Percentiles rank a stretch among this genome's conserved stretches.
Evolutionary conservation across 2,329 filamentous ascomycete genomes (phyloP).

Genomic region (Colletotrichum eremochloae): DNA sequence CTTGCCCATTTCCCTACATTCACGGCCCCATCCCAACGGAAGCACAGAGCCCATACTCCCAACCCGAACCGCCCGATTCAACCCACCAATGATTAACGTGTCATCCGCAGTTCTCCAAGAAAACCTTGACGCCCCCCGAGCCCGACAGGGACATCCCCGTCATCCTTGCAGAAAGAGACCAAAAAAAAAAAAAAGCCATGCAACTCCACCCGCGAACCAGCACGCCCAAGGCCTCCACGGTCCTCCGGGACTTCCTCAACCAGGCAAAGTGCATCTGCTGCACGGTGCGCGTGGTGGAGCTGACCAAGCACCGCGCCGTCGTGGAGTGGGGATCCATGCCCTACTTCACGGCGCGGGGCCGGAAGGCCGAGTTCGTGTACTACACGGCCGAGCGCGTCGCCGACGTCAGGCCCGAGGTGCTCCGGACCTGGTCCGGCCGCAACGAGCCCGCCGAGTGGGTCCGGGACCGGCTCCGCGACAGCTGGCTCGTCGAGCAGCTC

Average conservation of each 20-base stretch:
- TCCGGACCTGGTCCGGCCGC: slow-evolving; percentile 15
- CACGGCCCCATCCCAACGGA: background rate
- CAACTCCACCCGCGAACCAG: slow-evolving; percentile 41
- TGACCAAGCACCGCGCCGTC: slow-evolving; percentile 39
- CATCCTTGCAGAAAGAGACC: background rate
- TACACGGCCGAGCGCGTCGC: slow-evolving; percentile 37
- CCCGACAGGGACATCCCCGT: background rate
- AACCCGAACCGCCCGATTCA: no score
- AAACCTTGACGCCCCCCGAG: background rate
- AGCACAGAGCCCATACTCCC: background rate
- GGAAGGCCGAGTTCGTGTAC: slow-evolving; percentile 40
- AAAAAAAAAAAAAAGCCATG: slow-evolving; percentile 3
- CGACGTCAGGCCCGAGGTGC: slow-evolving; percentile 40
- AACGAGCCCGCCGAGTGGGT: slow-evolving; percentile 33
- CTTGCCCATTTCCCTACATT: slow-evolving; percentile 7
- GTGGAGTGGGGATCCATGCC: slow-evolving; percentile 42
- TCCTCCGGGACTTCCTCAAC: slow-evolving; percentile 39
- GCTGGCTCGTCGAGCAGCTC: slow-evolving; percentile 44
- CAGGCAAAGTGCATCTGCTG: slow-evolving; percentile 40
- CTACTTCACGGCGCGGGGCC: slow-evolving; percentile 42
- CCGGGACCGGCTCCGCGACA: slow-evolving; percentile 39
- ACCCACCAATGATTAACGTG: slow-evolving; percentile 17
- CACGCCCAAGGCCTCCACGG: slow-evolving; percentile 37
- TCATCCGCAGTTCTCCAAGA: background rate
- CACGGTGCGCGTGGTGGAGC: slow-evolving; percentile 41